Base-by-base conservation (phyloP, 768 basidiomycete species). In the Auricularia auricula-judae region DNA sequence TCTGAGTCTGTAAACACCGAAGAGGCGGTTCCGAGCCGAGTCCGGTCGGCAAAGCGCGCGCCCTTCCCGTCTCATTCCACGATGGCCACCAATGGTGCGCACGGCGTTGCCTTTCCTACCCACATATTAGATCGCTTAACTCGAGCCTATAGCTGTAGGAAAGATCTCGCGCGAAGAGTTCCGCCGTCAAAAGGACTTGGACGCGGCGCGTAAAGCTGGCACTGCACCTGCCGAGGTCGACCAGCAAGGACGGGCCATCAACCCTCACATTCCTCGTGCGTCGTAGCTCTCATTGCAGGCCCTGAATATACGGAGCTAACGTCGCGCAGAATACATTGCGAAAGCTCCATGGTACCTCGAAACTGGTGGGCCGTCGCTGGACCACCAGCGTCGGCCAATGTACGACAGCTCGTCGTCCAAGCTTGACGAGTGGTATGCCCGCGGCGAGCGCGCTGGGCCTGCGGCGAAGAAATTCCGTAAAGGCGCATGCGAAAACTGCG, bases 281-380 rank as follows among this genome's bases (percentile, higher is more conserved):
- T 80, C n/a, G 21, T 33, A 35, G 39, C 33, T 43, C 29, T 16
- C 44, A 5, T 63, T 36, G 2, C 36, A 18, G 12, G 56, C 36
- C 44, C 43, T 4, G 8, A 42, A 7, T 42, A 14, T 4, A 8
- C 39, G 29, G 29, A 29, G 62, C 68, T 63, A 65, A 35, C n/a
- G n/a, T 35, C 36, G 23, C 29, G 56, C 66, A 12, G 93, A 98
- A 77, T 99, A 98, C 74, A 99, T 99, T 73, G 93, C 96, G 5
- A 93, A 96, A 75, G 96, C 93, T 7, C 97, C 97, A 65, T 99
- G 97, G 97, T 99, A 98, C 76, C 84, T 96, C 68, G 92, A 98
- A 75, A 93, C 90, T 3, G 97, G 93, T 58, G 87, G 84, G 39
- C 94, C 97, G 1, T 94, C 94, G 10, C 82, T 99, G 63, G 91